Percentiles rank a stretch among this genome's conserved stretches.
Evolutionary conservation across 371 early-diverging fungal species (phyloP).

Genomic region (Rhizopus sp.): DNA sequence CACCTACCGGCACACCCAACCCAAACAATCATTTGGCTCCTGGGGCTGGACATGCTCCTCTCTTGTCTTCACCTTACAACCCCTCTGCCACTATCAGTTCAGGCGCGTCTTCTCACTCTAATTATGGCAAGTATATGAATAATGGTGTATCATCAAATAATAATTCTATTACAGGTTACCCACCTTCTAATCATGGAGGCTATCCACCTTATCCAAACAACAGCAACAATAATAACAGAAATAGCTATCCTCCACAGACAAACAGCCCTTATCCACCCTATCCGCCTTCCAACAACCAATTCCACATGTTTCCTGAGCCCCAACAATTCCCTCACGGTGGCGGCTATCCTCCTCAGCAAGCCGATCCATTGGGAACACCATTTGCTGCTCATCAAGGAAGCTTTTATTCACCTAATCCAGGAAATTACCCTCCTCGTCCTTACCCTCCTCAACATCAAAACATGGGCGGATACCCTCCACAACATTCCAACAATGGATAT

Average conservation of each 20-base stretch:
- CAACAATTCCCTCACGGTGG: conserved; percentile 19
- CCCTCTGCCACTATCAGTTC: conserved; percentile 1
- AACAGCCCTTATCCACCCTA: conserved; percentile 15
- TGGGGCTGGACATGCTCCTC: conserved; percentile 13
- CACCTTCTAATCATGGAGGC: conserved; percentile 11
- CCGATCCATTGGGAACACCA: conserved; percentile 23
- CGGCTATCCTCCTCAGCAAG: conserved; percentile 18
- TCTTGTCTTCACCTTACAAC: conserved; percentile 29
- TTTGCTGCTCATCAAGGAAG: conserved; percentile 36
- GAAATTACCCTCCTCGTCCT: conserved; percentile 12
- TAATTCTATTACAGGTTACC: conserved; percentile 11
- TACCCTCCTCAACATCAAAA: conserved; percentile 12
- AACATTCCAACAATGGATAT: conserved; percentile 8
- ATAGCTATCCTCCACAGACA: conserved; percentile 16
- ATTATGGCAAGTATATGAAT: conserved; percentile 5
- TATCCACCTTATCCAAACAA: conserved; percentile 9
- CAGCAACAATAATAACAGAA: conserved; percentile 8
- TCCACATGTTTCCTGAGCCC: conserved; percentile 28
- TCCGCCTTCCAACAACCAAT: conserved; percentile 6
- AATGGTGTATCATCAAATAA: background rate
- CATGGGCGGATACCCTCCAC: conserved; percentile 12
- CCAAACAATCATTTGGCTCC: background rate
- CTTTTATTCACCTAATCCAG: conserved; percentile 7
- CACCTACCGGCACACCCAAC: conserved; percentile 5
- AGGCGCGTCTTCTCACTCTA: background rate